A percentile compares a stretch with the other conserved stretches of the same genome.
Conservation (phyloP, 2,329 filamentous ascomycete species). For the Phaeomoniella chlamydospora region DNA sequence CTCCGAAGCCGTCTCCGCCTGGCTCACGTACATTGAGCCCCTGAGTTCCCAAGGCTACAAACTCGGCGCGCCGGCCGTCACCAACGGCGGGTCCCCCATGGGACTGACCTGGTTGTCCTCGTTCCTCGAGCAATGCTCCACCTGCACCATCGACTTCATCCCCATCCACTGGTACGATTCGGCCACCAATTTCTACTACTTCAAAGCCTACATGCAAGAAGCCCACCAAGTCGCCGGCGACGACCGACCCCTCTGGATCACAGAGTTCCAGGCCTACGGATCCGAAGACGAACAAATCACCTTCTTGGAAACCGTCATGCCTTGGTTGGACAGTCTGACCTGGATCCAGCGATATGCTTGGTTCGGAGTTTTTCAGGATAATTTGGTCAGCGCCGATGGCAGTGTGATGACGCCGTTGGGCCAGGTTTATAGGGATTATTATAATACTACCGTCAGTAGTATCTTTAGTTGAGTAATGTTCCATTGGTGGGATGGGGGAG, state of each 20-base stretch:
- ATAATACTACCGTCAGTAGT: background rate
- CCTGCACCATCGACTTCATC: slow-evolving; percentile 21
- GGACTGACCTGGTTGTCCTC: slow-evolving; percentile 23
- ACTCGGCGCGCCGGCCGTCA: slow-evolving; percentile 24
- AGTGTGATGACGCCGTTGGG: slow-evolving; percentile 1
- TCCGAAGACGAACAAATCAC: slow-evolving; percentile 6
- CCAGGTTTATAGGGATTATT: background rate
- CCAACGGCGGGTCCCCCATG: slow-evolving; percentile 16
- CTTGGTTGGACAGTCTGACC: slow-evolving; percentile 21
- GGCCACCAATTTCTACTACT: slow-evolving; percentile 15
- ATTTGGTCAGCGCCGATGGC: slow-evolving; percentile 13
- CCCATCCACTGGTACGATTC: slow-evolving; percentile 30
- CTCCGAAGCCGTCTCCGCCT: slow-evolving; percentile 18
- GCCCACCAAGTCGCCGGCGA: slow-evolving; percentile 16
- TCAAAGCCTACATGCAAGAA: slow-evolving; percentile 19
- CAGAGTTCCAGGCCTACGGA: slow-evolving; percentile 22
- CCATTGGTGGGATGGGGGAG: no score
- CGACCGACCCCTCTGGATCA: slow-evolving; percentile 24
- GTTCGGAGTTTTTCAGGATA: slow-evolving; percentile 17
- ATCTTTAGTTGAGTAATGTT: no score
- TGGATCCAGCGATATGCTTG: slow-evolving; percentile 26
- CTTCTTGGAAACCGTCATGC: slow-evolving; percentile 21
- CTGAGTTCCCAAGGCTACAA: slow-evolving; percentile 15
- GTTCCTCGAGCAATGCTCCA: slow-evolving; percentile 23
- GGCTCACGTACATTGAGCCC: slow-evolving; percentile 22